Conservation (phyloP, 2,329 filamentous ascomycete species). For the Alternaria solani region DNA sequence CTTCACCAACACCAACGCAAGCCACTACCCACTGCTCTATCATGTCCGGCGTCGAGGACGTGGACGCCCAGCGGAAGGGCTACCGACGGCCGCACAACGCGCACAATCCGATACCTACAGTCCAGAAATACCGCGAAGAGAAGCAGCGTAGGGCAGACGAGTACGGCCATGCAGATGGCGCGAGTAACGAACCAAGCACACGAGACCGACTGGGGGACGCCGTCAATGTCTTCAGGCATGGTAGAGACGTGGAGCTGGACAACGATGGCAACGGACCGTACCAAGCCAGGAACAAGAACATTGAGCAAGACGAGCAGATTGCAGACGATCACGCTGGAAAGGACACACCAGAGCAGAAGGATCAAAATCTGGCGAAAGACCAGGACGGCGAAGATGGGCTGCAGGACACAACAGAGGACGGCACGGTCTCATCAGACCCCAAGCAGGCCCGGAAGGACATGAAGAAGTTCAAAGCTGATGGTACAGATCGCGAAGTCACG, state of each 20-base stretch:
- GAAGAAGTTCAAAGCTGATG: constrained; percentile 58
- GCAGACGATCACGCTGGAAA: constrained; percentile 46
- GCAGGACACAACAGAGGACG: constrained; percentile 57
- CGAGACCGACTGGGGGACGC: constrained; percentile 49
- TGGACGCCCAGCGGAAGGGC: constrained; percentile 46
- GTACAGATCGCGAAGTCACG: constrained; percentile 68
- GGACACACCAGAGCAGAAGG: constrained; percentile 21
- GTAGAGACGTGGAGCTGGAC: constrained; percentile 35
- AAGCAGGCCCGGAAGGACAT: constrained; percentile 59
- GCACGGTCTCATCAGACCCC: constrained; percentile 49
- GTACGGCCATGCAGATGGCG: constrained; percentile 34
- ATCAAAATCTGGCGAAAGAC: constrained; percentile 26
- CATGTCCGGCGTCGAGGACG: constrained; percentile 56
- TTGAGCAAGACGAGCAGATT: constrained; percentile 35
- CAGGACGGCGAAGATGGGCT: constrained; percentile 32
- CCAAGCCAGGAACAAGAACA: constrained; percentile 48
- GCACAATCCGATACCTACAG: constrained; percentile 57
- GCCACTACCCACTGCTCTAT: constrained; percentile 1
- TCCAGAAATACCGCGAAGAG: constrained; percentile 57
- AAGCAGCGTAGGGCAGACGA: constrained; percentile 53
- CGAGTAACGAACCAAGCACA: constrained; percentile 39
- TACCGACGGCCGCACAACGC: constrained; percentile 55
- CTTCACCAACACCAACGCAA: background rate
- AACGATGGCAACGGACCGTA: constrained; percentile 43
- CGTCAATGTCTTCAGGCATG: constrained; percentile 45